A percentile compares a stretch with the other conserved stretches of the same genome.
phyloP scores from a whole-genome alignment of 2,329 filamentous ascomycete genomes.

The Xylariaceae sp. region DNA sequence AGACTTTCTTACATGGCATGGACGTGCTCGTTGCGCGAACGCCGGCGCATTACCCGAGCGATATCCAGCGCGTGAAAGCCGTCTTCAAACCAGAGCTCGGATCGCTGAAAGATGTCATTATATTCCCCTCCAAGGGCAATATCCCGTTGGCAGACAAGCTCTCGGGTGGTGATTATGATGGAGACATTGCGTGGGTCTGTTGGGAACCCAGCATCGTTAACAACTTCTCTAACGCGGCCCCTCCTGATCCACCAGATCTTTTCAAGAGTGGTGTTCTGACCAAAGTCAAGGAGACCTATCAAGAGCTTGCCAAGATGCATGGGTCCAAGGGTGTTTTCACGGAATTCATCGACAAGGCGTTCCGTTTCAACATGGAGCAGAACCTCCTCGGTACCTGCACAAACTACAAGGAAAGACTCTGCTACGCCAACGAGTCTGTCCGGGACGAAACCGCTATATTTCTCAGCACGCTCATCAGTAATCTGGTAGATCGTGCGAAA shows the following conservation, averaged over 20 bases:
- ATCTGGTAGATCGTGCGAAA: constrained; percentile 54
- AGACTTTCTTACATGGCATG: constrained; percentile 48
- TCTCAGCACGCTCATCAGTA: constrained; percentile 48
- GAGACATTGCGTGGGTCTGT: constrained; percentile 71
- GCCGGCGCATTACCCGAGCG: constrained; percentile 63
- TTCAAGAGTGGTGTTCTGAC: constrained; percentile 44
- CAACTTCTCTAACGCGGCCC: constrained; percentile 59
- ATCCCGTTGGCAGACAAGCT: constrained; percentile 62
- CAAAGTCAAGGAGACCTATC: constrained; percentile 44
- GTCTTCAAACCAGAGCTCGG: constrained; percentile 57
- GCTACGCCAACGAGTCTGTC: constrained; percentile 54
- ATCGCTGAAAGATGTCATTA: constrained; percentile 68
- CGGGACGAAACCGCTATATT: constrained; percentile 39
- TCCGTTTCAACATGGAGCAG: constrained; percentile 53
- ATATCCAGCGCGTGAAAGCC: constrained; percentile 63
- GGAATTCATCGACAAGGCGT: constrained; percentile 47
- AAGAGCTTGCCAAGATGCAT: constrained; percentile 35
- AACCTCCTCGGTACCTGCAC: constrained; percentile 61
- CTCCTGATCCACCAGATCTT: constrained; percentile 42
- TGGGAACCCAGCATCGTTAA: constrained; percentile 63
- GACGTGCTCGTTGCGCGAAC: constrained; percentile 64
- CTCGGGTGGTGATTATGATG: constrained; percentile 77
- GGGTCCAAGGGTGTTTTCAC: constrained; percentile 30
- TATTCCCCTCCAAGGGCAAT: constrained; percentile 64
- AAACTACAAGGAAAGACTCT: constrained; percentile 55